These are phyloP conservation scores for Boehmeria nivea DNA, from an alignment of 306 rosid species.

Conservation along the genomic window DNA sequence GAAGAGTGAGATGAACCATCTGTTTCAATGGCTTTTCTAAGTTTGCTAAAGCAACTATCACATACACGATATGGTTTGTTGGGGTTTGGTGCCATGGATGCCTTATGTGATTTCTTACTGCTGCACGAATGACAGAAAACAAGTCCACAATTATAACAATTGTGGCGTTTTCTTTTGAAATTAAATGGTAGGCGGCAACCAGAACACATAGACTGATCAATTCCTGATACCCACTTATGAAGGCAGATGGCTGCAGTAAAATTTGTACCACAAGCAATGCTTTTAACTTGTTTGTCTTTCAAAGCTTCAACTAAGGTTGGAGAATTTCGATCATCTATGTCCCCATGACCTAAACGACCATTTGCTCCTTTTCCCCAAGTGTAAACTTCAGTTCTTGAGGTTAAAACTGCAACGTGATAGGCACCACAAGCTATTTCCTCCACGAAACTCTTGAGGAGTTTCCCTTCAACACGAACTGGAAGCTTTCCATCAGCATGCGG, in stretches of 20 bases:
- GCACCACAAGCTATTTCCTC: constrained; percentile 99
- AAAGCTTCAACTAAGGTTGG: constrained; percentile 88
- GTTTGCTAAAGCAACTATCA: constrained; percentile 84
- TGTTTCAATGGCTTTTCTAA: constrained; percentile 66
- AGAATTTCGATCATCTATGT: constrained; percentile 67
- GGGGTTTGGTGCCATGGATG: constrained; percentile 99
- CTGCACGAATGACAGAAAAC: constrained; percentile 98
- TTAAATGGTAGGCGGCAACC: constrained; percentile 94
- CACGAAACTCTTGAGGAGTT: constrained; percentile 75
- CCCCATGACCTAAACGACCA: constrained; percentile 98
- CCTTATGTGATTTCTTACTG: constrained; percentile 91
- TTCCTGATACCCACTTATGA: constrained; percentile 99
- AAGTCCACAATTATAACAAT: constrained; percentile 95
- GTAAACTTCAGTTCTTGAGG: constrained; percentile 92
- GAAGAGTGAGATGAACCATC: constrained; percentile 79
- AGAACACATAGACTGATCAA: constrained; percentile 98
- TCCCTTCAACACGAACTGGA: constrained; percentile 79
- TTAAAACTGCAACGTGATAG: constrained; percentile 91
- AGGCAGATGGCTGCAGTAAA: constrained; percentile 95
- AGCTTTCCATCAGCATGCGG: constrained; percentile 88
- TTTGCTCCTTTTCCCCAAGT: constrained; percentile 99
- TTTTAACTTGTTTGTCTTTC: constrained; percentile 91
- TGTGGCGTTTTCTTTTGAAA: constrained; percentile 96
- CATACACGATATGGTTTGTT: constrained; percentile 97
- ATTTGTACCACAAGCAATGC: constrained; percentile 92